phyloP scores from a whole-genome alignment of 139 green algal genomes.

The Chlorella sp. region DNA sequence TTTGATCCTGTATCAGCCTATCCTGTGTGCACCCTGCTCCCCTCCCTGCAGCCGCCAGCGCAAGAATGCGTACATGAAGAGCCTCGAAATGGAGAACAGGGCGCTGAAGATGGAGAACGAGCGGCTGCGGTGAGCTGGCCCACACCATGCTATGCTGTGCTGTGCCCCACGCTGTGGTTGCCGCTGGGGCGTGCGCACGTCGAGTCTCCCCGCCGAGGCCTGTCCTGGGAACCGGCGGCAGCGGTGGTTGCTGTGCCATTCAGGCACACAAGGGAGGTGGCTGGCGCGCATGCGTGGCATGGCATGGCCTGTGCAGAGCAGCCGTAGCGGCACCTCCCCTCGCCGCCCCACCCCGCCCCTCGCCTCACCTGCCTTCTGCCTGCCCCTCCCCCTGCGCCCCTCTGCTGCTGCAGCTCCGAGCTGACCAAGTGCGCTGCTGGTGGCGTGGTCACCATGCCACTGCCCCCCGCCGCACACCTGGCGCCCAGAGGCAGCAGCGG shows the following conservation, averaged over 20 bases:
- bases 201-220: too few species aligned
- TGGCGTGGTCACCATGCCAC: not conserved
- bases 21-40: not conserved
- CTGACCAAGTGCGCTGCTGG: constrained; percentile 9
- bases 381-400: not conserved
- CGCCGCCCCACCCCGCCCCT: not conserved
- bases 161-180: too few species aligned
- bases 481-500: constrained; percentile 3
- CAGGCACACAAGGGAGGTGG: not conserved
- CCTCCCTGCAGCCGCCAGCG: constrained; percentile 25
- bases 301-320: not conserved
- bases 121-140: constrained; percentile 23
- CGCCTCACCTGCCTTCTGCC: not conserved
- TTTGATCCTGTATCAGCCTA: too few species aligned
- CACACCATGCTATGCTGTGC: too few species aligned
- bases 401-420: not conserved
- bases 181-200: too few species aligned
- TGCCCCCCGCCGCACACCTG: not conserved
- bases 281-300: not conserved
- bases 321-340: not conserved
- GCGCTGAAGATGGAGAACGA: constrained; percentile 43
- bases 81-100: constrained; percentile 43
- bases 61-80: constrained; percentile 44
- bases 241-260: too few species aligned
- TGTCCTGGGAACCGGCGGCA: too few species aligned